phyloP scores from a whole-genome alignment of 2,329 filamentous ascomycete species.

The Penicillium sp. region DNA sequence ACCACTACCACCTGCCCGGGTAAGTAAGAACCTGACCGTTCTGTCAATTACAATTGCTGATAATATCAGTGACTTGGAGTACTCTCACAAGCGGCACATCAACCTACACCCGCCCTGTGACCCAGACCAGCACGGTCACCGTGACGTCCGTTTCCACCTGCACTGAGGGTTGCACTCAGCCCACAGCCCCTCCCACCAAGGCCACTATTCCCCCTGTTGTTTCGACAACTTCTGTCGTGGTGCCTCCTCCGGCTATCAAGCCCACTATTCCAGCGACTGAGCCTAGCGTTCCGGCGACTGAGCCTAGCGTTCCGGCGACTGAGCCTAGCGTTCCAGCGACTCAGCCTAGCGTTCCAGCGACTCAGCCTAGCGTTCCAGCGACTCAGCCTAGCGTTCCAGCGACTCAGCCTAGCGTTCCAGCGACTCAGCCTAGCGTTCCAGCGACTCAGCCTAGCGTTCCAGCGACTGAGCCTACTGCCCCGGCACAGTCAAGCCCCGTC shows the following conservation, averaged over 20 bases:
- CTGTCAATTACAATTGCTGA: conserved; percentile 8
- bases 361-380: too few species aligned
- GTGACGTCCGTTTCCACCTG: conserved; percentile 23
- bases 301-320: not conserved
- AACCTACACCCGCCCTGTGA: conserved; percentile 23
- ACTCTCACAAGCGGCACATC: conserved; percentile 21
- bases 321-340: not conserved
- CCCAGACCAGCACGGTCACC: conserved; percentile 23
- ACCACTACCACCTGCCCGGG: conserved; percentile 31
- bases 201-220: not conserved
- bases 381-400: too few species aligned
- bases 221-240: not conserved
- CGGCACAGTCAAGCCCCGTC: not conserved
- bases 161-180: conserved; percentile 14
- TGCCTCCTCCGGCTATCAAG: not conserved
- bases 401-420: too few species aligned
- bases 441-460: too few species aligned
- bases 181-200: conserved; percentile 3
- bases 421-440: too few species aligned
- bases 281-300: not conserved
- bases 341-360: not conserved
- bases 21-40: conserved; percentile 9
- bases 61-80: conserved; percentile 20
- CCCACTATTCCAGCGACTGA: not conserved
- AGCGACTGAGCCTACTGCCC: not conserved